Evolutionary conservation across 805 yeast genomes (phyloP), one percentile per base, ranked within the genome.

Genomic region (Candida nonsorbophila): DNA sequence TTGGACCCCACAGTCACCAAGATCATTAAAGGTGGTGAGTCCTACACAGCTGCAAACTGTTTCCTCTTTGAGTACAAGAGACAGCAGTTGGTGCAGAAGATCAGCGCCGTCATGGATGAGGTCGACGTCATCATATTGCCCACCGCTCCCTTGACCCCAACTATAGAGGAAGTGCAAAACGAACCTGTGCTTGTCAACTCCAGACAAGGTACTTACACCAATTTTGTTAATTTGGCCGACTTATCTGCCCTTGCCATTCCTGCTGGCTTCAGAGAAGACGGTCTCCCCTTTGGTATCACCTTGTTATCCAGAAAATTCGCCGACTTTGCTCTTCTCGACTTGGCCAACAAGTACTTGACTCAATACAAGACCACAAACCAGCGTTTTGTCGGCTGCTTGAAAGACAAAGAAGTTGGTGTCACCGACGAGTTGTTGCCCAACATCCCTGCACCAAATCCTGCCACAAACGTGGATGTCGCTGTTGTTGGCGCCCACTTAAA

Each of bases 121-220:
- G 67, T 81, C 29, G 97, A 90, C 47, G 87, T 79, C 8, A 53
- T 88, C 34, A 67, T 88, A 23, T 90, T 90, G 19, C 98, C 98
- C 32, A 90, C 97, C 5, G 85, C 94, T 43, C 97, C 97, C 5
- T 67, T 90, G 44, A 87, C 83, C 48, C 97, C 97, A 28, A 75
- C 87, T 5, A 74, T 88, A 28, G 77, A 67, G 25, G 77, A 82
- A 35, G 75, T 90, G 15, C 74, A 65, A 36, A 59, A 67, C 6
- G 95, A 88, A 51, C 97, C 97, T 4, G 67, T 92, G 17, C 55
- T 66, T 25, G 75, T 87, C 45, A 90, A 90, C 66, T 84, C 97
- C 5, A 69, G 69, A 49, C 98, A 92, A 62, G 98, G 98, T 18
- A 87, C 96, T n/a, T 90, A 95, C 80, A 90, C 97, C 17, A 90